phyloP scores from a whole-genome alignment of 768 basidiomycete genomes.

The Russula olivacea region DNA sequence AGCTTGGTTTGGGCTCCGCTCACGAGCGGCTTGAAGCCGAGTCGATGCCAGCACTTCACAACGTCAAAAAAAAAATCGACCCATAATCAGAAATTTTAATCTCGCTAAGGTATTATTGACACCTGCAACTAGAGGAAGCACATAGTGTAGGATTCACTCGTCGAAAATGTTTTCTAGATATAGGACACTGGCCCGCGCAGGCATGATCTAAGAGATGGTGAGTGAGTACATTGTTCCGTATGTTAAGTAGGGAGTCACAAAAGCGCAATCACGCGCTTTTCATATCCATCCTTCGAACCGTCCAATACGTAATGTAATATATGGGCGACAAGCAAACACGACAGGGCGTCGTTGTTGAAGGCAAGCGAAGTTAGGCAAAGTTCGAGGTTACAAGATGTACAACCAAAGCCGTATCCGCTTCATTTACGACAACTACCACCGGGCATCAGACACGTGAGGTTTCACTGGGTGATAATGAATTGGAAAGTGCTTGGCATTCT shows the following conservation, averaged over 20 bases:
- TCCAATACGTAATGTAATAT: conserved; percentile 17
- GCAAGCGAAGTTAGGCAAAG: background rate
- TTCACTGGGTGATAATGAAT: conserved; percentile 11
- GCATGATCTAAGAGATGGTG: conserved; percentile 5
- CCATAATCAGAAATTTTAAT: too few relatives aligned
- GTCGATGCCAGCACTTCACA: too few relatives aligned
- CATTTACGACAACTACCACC: background rate
- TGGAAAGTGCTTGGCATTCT: conserved; percentile 39
- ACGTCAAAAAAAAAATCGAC: too few relatives aligned
- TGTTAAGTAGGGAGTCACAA: conserved; percentile 11
- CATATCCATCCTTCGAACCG: conserved; percentile 21
- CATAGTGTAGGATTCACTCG: background rate
- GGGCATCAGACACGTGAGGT: conserved; percentile 8
- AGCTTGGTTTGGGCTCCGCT: too few relatives aligned
- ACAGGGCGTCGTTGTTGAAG: background rate
- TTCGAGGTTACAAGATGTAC: background rate
- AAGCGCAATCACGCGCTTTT: conserved; percentile 7
- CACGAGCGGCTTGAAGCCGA: too few relatives aligned
- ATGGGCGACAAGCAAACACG: background rate
- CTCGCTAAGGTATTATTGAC: too few relatives aligned
- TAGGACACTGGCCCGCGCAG: background rate
- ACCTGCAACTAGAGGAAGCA: too few relatives aligned
- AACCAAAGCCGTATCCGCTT: background rate
- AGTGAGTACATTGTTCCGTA: conserved; percentile 20
- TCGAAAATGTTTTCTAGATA: background rate